Evolutionary conservation across 2,329 filamentous ascomycete species (phyloP).

Genomic region (Colletotrichum lindemuthianum): DNA sequence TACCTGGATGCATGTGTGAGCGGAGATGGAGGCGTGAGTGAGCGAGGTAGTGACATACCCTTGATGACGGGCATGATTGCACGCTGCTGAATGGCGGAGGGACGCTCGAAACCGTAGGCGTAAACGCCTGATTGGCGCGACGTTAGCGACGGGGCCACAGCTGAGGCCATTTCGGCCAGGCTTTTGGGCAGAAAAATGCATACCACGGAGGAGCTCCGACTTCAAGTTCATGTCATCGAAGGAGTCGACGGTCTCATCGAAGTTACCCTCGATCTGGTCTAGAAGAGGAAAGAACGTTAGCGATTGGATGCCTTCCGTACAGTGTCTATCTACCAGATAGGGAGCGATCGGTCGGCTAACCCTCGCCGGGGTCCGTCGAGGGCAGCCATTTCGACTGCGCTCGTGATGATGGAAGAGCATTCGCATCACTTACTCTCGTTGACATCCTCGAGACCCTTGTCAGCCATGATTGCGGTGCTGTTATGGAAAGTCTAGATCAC

Average conservation of each 20-base stretch:
- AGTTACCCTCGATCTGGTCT: constrained; percentile 99
- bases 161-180: constrained; percentile 33
- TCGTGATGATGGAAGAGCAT: neutral
- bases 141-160: constrained; percentile 16
- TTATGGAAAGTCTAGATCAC: constrained; percentile 71
- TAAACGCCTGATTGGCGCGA: constrained; percentile 76
- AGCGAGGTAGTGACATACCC: constrained; percentile 66
- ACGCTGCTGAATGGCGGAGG: constrained; percentile 99
- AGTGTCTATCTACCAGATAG: neutral
- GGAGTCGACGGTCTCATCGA: constrained; percentile 99
- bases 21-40: constrained; percentile 8
- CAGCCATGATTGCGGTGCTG: constrained; percentile 93
- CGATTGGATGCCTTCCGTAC: constrained; percentile 35
- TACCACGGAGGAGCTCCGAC: constrained; percentile 92
- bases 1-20: constrained; percentile 63
- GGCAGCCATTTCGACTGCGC: neutral
- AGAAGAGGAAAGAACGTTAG: constrained; percentile 37
- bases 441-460: constrained; percentile 98
- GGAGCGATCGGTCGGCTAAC: constrained; percentile 21
- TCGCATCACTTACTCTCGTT: constrained; percentile 70
- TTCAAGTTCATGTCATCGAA: constrained; percentile 99
- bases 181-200: constrained; percentile 40
- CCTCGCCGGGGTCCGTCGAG: neutral
- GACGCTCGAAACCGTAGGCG: constrained; percentile 99
- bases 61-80: constrained; percentile 99